These are phyloP conservation scores for Annulohypoxylon nitens DNA, from an alignment of 495 filamentous ascomycete genomes.

Conservation along the genomic window DNA sequence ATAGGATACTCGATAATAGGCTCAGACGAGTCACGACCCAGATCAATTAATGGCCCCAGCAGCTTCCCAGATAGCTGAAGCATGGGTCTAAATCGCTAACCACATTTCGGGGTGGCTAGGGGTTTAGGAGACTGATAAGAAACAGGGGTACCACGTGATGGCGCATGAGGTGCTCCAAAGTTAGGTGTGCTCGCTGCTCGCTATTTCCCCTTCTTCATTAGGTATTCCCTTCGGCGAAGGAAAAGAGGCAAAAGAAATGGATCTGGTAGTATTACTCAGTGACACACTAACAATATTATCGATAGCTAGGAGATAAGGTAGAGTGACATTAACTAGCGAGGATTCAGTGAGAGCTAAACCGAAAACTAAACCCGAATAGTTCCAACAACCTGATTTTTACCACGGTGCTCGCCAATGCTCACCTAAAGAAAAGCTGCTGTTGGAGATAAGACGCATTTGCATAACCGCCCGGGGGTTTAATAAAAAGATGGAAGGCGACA, in stretches of 20 bases:
- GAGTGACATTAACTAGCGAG: conserved; percentile 6
- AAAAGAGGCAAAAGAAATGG: not conserved
- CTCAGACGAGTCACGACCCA: not conserved
- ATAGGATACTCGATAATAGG: no score
- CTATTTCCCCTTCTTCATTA: conserved; percentile 2
- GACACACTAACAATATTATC: not conserved
- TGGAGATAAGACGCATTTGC: conserved; percentile 20
- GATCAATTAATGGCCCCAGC: no score
- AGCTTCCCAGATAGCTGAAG: not conserved
- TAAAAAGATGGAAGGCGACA: conserved; percentile 8
- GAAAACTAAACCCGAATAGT: conserved; percentile 10
- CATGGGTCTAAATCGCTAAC: not conserved
- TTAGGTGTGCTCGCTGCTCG: not conserved
- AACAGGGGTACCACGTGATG: conserved; percentile 17
- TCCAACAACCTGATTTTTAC: conserved; percentile 10
- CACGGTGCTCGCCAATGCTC: not conserved
- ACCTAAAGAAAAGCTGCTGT: not conserved
- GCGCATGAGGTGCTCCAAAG: not conserved
- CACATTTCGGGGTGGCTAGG: no score
- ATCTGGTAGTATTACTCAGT: not conserved
- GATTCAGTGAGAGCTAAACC: conserved; percentile 1
- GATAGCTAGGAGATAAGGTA: conserved; percentile 21
- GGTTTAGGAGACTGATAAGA: conserved; percentile 12
- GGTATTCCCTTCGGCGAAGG: conserved; percentile 23
- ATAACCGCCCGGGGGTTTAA: conserved; percentile 5